phyloP scores from a whole-genome alignment of 2,329 filamentous ascomycete species.

The Chaetomium sp. region DNA sequence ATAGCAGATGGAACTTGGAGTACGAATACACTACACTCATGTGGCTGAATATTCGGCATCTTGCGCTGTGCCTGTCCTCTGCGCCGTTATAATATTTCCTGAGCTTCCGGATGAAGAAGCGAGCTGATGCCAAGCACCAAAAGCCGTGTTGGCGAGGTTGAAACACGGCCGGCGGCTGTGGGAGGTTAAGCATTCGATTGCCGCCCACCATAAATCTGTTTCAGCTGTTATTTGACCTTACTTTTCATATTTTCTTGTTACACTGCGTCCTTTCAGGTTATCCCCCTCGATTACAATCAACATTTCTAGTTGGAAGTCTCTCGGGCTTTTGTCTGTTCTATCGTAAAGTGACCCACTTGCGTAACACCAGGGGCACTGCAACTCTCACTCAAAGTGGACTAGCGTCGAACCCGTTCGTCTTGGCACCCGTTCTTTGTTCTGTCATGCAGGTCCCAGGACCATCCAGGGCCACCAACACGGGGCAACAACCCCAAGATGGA shows the following conservation, averaged over 20 bases:
- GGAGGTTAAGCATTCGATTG: neutral
- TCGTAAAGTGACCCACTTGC: neutral
- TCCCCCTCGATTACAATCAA: too few species aligned
- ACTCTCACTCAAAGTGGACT: neutral
- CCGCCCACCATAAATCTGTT: neutral
- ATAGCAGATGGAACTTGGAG: too few species aligned
- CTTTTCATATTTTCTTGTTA: too few species aligned
- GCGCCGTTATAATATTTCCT: too few species aligned
- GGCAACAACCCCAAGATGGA: slow-evolving; percentile 4
- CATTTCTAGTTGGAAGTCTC: too few species aligned
- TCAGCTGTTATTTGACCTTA: too few species aligned
- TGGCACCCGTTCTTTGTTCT: slow-evolving; percentile 5
- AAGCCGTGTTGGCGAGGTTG: neutral
- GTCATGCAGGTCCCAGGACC: slow-evolving; percentile 10
- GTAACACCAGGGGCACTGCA: neutral
- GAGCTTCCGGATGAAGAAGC: too few species aligned
- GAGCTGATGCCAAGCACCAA: neutral
- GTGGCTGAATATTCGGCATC: too few species aligned
- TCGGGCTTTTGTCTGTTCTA: neutral
- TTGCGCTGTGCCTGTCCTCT: too few species aligned
- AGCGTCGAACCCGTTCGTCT: slow-evolving; percentile 9
- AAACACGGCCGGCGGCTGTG: neutral
- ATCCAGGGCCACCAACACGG: neutral
- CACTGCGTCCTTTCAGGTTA: too few species aligned
- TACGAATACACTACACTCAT: too few species aligned